These are phyloP conservation scores for Populus trichocarpa DNA, from an alignment of 441 rosid species.

Conservation along the genomic window DNA sequence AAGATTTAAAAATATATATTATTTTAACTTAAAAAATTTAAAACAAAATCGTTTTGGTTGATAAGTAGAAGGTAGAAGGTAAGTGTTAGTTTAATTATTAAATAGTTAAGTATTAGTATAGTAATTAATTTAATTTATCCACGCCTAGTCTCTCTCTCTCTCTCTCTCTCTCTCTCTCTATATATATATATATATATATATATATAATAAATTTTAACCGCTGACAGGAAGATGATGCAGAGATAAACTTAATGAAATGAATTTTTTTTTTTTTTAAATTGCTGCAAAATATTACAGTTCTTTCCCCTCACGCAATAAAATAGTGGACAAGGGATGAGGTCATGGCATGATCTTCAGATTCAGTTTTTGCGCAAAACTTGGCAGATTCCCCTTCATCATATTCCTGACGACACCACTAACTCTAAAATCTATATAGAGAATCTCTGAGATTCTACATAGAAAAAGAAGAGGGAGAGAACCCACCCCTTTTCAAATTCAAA, in stretches of 20 bases:
- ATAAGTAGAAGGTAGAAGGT: too few species aligned
- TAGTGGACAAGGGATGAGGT: neutral
- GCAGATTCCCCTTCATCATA: constrained; percentile 40
- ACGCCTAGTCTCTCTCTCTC: neutral
- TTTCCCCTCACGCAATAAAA: neutral
- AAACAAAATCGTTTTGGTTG: too few species aligned
- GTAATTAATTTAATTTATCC: neutral
- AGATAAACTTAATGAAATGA: neutral
- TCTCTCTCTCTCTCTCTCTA: too few species aligned
- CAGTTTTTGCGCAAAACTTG: constrained; percentile 28
- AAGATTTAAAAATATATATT: too few species aligned
- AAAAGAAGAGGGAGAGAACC: neutral
- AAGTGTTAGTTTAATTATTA: too few species aligned
- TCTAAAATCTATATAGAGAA: constrained; percentile 27
- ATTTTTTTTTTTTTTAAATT: neutral
- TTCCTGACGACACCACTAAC: constrained; percentile 37
- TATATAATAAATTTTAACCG: neutral
- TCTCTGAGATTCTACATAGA: neutral
- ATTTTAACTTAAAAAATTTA: too few species aligned
- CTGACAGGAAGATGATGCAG: neutral
- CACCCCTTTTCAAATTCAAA: constrained; percentile 33
- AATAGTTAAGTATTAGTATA: too few species aligned
- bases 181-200: too few species aligned
- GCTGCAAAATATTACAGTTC: neutral
- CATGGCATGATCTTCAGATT: constrained; percentile 21